phyloP scores from a whole-genome alignment of 208 protist genomes.

The Crithidia sp. region DNA sequence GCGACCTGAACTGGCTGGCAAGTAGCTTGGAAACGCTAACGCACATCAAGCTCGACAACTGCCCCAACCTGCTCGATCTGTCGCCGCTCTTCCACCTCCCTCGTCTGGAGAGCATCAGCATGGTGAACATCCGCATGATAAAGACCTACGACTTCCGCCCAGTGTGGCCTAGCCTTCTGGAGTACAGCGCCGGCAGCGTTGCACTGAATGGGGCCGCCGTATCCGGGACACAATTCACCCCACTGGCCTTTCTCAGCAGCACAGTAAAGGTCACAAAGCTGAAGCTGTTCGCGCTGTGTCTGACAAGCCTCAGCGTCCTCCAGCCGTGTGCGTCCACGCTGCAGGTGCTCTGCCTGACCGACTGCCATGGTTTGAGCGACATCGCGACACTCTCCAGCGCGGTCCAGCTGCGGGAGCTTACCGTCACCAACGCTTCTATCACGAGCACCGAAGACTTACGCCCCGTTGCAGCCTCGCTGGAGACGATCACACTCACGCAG shows the following conservation, averaged over 20 bases:
- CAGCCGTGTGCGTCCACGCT: slow-evolving; percentile 1
- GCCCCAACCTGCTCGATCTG: neutral
- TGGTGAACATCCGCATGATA: neutral
- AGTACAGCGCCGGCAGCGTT: neutral
- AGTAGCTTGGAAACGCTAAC: neutral
- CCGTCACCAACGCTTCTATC: neutral
- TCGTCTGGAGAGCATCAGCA: neutral
- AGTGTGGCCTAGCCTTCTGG: slow-evolving; percentile 8
- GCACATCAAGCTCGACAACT: neutral
- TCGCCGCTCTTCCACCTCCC: neutral
- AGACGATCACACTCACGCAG: neutral
- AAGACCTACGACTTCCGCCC: neutral
- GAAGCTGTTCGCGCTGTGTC: neutral
- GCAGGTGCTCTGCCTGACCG: neutral
- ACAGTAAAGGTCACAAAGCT: neutral
- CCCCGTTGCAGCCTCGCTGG: slow-evolving; percentile 5
- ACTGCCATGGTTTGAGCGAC: neutral
- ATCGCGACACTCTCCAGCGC: slow-evolving; percentile 5
- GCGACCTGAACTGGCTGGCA: neutral
- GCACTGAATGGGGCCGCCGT: neutral
- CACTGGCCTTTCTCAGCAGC: neutral
- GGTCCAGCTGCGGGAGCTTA: neutral
- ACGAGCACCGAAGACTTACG: slow-evolving; percentile 8
- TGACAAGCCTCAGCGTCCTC: neutral
- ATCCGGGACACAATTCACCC: neutral